Base-by-base conservation (phyloP, 2,329 filamentous ascomycete species). In the Beauveria australis region DNA sequence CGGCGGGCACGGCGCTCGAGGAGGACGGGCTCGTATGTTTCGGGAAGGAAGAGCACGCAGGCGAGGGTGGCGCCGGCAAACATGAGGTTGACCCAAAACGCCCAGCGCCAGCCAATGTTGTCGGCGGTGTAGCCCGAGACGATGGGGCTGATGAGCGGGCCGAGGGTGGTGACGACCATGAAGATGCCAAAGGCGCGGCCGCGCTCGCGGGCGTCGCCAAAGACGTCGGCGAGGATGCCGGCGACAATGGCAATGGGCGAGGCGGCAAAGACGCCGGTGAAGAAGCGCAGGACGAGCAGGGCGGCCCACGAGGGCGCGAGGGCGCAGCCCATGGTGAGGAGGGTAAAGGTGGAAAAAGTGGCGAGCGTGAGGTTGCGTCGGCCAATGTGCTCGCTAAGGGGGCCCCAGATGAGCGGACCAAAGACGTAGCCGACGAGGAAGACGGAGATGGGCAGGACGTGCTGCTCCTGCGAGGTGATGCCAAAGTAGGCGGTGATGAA, bases 81-180 rank as follows among this genome's bases (percentile, higher is more conserved):
- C 19, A 92, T 88, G 18, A 89, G 76, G 16, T 77, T 86, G 26
- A 91, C 79, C 82, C 87, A 89, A 67, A 89, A 89, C 1, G 81
- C 74, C 88, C 87, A 90, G 47, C 84, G 79, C 88, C 87, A 90
- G 28, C 80, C 81, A 28, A 88, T 79, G 1, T 76, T 78, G 1
- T 76, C 69, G 1, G 82, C 76, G 44, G 83, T 80, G 71, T 81
- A 89, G 10, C 86, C 87, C 0, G 83, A 84, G 24, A 87, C 78
- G 18, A 87, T 81, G 3, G 87, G 87, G 1, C 85, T 83, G 2
- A 86, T 71, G n/a, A 89, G 77, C 0, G 86, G 87, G 0, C 88
- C 88, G 49, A 83, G 83, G 0, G 83, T 80, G 3, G 87, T 90
- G 16, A 79, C 85, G 19, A 81, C 82, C 80, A 87, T 87, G 73